Evolutionary conservation across 1,284 basidiomycete genomes (phyloP), one percentile per base, ranked within the genome.

Genomic region (Tetrapyrgos nigripes): DNA sequence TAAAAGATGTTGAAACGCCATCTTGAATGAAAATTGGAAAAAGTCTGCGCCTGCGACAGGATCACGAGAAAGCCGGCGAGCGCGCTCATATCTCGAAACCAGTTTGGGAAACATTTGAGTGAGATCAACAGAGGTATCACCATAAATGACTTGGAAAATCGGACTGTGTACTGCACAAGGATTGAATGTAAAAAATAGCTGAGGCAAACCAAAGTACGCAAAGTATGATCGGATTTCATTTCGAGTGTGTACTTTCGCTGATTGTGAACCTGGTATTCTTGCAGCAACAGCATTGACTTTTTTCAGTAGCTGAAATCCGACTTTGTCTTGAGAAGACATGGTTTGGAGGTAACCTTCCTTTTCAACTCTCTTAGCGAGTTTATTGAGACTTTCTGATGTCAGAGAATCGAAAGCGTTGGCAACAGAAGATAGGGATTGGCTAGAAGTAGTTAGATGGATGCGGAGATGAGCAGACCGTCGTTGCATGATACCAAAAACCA

Each of bases 141-240:
- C 71, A 48, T 65, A 65, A 3, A 73, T 51, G 37, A 73, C 61
- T 14, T 65, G 57, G 3, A 71, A 65, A 2, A 76, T 21, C 4
- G 73, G 71, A 58, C 68, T 69, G 24, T 70, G 62, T 0, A 70
- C 58, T 56, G 74, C 70, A 13, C 67, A 63, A 21, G 73, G 74
- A 56, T 73, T 74, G 6, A 76, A 61, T 0, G 73, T 76, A 0
- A 76, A 50, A 50, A 63, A 76, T 11, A 74, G 66, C 21, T 57
- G 64, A 1, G 70, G 74, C 3, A 69, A 37, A 0, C 73, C 74
- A 26, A 64, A 46, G 2, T 57, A 33, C 13, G 52, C 43, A 31
- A 72, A 73, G 24, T 73, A 47, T 3, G 48, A 64, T 14, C 68
- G 49, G 23, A 74, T 72, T 40, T 75, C 67, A 61, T 73, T 72